A percentile compares a stretch with the other conserved stretches of the same genome.
These are phyloP conservation scores for Pythium sp. DNA, from an alignment of 352 stramenopile genomes.

Conservation along the genomic window DNA sequence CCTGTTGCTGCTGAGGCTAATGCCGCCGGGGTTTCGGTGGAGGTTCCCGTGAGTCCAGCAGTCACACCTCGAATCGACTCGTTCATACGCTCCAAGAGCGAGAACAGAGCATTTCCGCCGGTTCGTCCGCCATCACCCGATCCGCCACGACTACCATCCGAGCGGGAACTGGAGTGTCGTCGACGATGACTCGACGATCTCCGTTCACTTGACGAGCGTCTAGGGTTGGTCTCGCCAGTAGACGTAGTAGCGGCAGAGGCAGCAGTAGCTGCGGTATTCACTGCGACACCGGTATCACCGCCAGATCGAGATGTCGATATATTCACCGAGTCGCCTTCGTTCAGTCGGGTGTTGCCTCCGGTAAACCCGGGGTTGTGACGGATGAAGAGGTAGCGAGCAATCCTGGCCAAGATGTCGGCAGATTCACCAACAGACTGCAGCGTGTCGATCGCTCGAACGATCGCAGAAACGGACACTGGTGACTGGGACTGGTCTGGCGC, in stretches of 20 bases:
- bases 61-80: slow-evolving; percentile 22
- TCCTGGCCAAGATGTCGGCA: slow-evolving; percentile 41
- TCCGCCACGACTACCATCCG: slow-evolving; percentile 1
- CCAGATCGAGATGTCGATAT: background rate
- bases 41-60: background rate
- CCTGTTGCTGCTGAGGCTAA: background rate
- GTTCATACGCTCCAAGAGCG: slow-evolving; percentile 24
- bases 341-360: slow-evolving; percentile 4
- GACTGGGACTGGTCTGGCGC: background rate
- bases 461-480: slow-evolving; percentile 16
- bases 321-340: slow-evolving; percentile 7
- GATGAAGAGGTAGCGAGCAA: slow-evolving; percentile 50
- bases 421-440: slow-evolving; percentile 56
- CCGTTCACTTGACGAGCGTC: slow-evolving; percentile 8
- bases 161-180: slow-evolving; percentile 9
- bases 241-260: background rate
- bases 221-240: background rate
- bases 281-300: background rate
- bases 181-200: slow-evolving; percentile 16
- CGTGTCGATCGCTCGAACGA: slow-evolving; percentile 50
- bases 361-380: slow-evolving; percentile 26
- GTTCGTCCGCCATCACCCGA: background rate
- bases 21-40: background rate
- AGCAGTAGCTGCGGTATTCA: background rate
- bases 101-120: slow-evolving; percentile 16